Base-by-base conservation (phyloP, 1,284 basidiomycete genomes). In the Xerocomus minutiporus region DNA sequence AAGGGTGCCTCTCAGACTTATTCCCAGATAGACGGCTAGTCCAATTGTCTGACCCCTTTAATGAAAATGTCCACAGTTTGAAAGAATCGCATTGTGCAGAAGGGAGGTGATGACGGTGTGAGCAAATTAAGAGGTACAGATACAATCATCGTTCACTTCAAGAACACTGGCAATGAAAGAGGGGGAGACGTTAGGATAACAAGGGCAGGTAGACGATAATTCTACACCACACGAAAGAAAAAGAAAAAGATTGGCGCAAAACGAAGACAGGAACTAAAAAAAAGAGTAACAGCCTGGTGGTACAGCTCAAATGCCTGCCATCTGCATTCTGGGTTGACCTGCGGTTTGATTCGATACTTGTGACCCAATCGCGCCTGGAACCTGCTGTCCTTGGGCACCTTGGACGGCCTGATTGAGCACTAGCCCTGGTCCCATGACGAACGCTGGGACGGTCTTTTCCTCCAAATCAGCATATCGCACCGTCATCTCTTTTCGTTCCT, bases 381-480 rank as follows among this genome's bases (percentile, higher is more conserved):
- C 59, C 46, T 67, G 64, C 35, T 65, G 68, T 45, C 59, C 65
- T 49, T 63, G 69, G 11, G 53, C 17, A 11, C 51, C 53, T 41
- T 69, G 66, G 4, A 57, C 1, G 1, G 62, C 28, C 44, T 68
- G 66, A 45, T 71, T 69, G 28, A 78, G 74, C 53, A 79, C 76
- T 23, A 86, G 70, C n/a, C 77, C 77, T 48, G 77, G 74, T 3
- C 79, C 79, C 47, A 72, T 75, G 34, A 72, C 72, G 62, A 87
- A 88, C 28, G 81, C 82, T 1, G 85, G 78, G n/a, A 73, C 66
- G 34, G 70, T 81, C 77, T 91, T 92, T 73, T 94, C 92, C 74
- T 95, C 93, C 60, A 95, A 75, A 67, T 91, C 88, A 55, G 86
- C 73, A 65, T 94, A 95, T 58, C 91, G 76, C 56, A 95, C 88